A percentile compares a stretch with the other conserved stretches of the same genome.
phyloP scores from a whole-genome alignment of 225 moss, liverwort and hornwort species.

The Neckera pumila region DNA sequence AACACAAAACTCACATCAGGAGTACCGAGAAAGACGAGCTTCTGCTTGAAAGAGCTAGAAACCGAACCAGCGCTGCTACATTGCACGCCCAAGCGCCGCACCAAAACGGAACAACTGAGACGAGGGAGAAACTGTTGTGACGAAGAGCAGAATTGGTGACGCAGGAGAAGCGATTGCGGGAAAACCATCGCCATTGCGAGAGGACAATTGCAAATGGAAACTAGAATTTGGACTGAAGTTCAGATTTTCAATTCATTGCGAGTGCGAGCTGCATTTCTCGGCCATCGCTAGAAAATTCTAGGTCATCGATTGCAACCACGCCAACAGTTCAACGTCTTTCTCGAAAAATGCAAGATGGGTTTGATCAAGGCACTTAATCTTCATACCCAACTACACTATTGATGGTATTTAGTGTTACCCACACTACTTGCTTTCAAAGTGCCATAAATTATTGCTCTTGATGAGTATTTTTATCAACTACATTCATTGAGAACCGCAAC shows the following conservation, averaged over 20 bases:
- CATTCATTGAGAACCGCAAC: too few species aligned
- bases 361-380: background rate
- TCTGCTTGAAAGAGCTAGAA: background rate
- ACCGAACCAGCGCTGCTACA: background rate
- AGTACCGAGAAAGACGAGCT: slow-evolving; percentile 54
- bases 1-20: slow-evolving; percentile 15
- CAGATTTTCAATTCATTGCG: background rate
- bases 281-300: background rate
- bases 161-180: background rate
- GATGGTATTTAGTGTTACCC: too few species aligned
- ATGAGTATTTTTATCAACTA: too few species aligned
- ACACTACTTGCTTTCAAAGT: too few species aligned
- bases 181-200: background rate
- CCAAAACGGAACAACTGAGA: background rate
- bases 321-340: background rate
- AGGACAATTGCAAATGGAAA: background rate
- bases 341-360: background rate
- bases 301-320: background rate
- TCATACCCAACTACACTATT: too few species aligned
- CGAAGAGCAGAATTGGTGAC: slow-evolving; percentile 1
- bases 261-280: background rate
- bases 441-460: too few species aligned
- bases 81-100: background rate
- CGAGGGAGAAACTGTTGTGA: background rate
- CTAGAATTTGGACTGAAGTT: background rate